Evolutionary conservation across 768 basidiomycete species (phyloP).

Genomic region (Mycena olivaceomarginata): DNA sequence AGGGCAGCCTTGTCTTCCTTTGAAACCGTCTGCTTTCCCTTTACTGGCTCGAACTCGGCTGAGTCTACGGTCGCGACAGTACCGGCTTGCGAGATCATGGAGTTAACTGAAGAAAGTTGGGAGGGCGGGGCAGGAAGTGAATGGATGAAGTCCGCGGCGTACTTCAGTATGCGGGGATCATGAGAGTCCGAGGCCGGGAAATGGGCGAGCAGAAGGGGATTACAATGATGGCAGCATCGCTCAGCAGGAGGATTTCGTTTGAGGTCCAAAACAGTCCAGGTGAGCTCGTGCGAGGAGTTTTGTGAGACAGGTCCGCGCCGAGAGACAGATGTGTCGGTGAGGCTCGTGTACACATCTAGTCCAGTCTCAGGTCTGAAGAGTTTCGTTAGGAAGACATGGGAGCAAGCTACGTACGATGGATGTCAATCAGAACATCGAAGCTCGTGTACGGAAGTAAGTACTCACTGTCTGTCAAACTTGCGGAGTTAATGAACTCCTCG

Average conservation of each 20-base stretch:
- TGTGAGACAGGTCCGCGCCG: constrained; percentile 20
- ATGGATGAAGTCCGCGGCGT: constrained; percentile 15
- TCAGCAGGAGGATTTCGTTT: constrained; percentile 3
- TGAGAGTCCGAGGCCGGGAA: not conserved
- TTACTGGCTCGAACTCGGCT: constrained; percentile 21
- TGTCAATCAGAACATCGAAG: not conserved
- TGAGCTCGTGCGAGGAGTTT: constrained; percentile 19
- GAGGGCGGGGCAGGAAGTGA: not conserved
- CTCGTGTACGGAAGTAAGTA: not conserved
- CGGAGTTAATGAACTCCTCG: constrained; percentile 40
- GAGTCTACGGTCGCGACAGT: constrained; percentile 1
- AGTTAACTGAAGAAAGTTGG: constrained; percentile 1
- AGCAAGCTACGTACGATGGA: constrained; percentile 27
- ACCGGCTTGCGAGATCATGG: constrained; percentile 12
- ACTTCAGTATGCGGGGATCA: constrained; percentile 34
- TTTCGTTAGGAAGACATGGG: constrained; percentile 33
- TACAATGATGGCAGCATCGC: constrained; percentile 38
- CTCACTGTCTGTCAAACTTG: constrained; percentile 1
- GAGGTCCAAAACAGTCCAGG: constrained; percentile 25
- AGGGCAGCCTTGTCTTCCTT: constrained; percentile 18
- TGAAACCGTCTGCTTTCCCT: constrained; percentile 12
- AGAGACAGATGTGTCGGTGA: constrained; percentile 10
- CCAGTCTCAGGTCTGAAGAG: constrained; percentile 38
- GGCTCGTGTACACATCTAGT: constrained; percentile 25
- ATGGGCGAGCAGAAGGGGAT: constrained; percentile 21